Evolutionary conservation across 257 asterid genomes (phyloP), one percentile per base, ranked within the genome.

Genomic region (Solanum medicagineum): DNA sequence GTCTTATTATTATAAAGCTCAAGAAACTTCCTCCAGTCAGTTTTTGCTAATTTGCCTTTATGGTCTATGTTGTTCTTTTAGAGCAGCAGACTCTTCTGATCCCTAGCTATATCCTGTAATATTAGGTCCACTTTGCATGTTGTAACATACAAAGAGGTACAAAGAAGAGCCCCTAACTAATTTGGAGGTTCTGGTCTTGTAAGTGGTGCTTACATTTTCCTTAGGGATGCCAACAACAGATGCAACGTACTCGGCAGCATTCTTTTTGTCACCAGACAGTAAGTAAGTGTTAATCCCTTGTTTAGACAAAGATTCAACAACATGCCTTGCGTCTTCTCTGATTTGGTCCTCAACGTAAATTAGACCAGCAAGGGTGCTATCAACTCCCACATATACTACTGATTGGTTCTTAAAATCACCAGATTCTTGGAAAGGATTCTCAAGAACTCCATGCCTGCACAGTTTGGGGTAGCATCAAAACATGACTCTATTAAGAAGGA

Each of bases 301-400:
- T 70, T 85, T 91, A 81, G 93, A 91, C 91, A 97, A 88, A 71
- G 98, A 97, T 87, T 94, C 92, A 59, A 97, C 85, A 69, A 97
- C 98, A 84, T 88, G 93, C 84, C 81, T 88, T 74, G 99, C 98
- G 90, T 97, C 99, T 90, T 97, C 99, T 90, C 99, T 92, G 84
- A 97, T 92, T 90, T 94, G 97, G 93, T 97, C 99, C 92, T 97
- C 98, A 57, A 97, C 96, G 87, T 94, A 95, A 81, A 97, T 92
- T 55, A 94, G 89, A 84, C 99, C 99, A 82, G 98, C 99, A 86
- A 94, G 98, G 89, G 82, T 86, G 79, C 91, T 91, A 84, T 95
- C 94, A 74, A 97, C 93, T 86, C 98, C 99, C 77, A 97, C 97
- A 87, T 92, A 97, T 83, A 97, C 98, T 80, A 91, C 93, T 81